Evolutionary conservation across 768 basidiomycete species (phyloP), one percentile per base, ranked within the genome.

Genomic region (Suillus hirtellus): DNA sequence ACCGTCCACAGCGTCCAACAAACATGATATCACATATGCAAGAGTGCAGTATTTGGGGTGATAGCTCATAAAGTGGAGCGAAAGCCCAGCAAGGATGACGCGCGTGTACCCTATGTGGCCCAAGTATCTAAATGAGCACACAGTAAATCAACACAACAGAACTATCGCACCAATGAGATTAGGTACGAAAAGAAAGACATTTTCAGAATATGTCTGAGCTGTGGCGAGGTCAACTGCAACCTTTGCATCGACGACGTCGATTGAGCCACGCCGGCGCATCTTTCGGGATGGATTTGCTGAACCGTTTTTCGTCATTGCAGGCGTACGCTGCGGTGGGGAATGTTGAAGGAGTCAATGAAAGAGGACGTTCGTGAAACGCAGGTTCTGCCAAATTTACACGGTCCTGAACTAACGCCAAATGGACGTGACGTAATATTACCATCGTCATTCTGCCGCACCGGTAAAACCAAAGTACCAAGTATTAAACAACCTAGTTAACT

Each of bases 141-240:
- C 56, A 43, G 63, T 37, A 38, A 61, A 43, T 40, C 24, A 27
- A 60, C 37, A 59, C 63, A 63, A 47, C 46, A 42, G 69, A 35
- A 59, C 24, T 31, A 24, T 27, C 89, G 69, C 69, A 89, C 94
- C 96, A 74, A 99, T 98, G 71, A 99, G 81, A 77, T 99, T 99
- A 44, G 97, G 96, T 17, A 95, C 85, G 79, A 99, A 99, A 59
- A 99, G 86, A 76, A 96, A 99, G 67, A 99, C 91, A 75, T 98
- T 99, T 80, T 99, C 97, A 42, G 92, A 89, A 68, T 92, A 92
- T 0, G 87, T 81, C 76, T 93, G 92, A 15, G 88, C 88, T 14
- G 91, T 94, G 34, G 93, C 93, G 56, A 95, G 85, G 74, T 93
- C 93, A 37, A 95, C 88, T 10, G 92, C 93, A 63, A 87, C 85